A percentile compares a stretch with the other conserved stretches of the same genome.
Evolutionary conservation across 75 land plant genomes (phyloP).

Genomic region (Picea glauca): DNA sequence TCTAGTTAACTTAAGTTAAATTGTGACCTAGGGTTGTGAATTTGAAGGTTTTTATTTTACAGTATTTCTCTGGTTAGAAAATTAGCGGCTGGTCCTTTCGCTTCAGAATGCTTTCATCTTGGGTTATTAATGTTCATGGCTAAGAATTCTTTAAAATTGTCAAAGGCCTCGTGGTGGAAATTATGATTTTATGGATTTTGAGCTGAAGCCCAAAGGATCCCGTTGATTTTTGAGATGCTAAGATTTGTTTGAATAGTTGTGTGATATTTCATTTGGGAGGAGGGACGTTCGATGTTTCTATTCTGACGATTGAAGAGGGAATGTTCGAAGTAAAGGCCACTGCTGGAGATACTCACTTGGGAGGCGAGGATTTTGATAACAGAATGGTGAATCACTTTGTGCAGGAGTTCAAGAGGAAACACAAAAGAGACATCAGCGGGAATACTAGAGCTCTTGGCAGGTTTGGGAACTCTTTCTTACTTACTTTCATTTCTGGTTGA

Average conservation of each 20-base stretch:
- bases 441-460: conserved; percentile 8
- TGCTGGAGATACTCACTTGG: conserved; percentile 25
- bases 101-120: too few relatives aligned
- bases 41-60: too few relatives aligned
- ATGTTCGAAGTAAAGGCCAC: background rate
- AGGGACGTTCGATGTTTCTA: background rate
- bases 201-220: background rate
- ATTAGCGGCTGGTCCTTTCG: too few relatives aligned
- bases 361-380: conserved; percentile 20
- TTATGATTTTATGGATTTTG: background rate
- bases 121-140: too few relatives aligned
- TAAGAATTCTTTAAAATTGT: background rate
- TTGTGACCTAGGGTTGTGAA: too few relatives aligned
- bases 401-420: conserved; percentile 18
- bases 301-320: conserved; percentile 6
- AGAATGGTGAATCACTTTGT: conserved; percentile 25
- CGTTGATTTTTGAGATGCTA: background rate
- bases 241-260: background rate
- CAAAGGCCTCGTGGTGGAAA: background rate
- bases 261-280: too few relatives aligned
- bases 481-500: too few relatives aligned
- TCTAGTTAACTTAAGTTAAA: too few relatives aligned
- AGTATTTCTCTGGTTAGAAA: too few relatives aligned
- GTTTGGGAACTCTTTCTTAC: background rate
- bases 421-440: conserved; percentile 15